phyloP scores from a whole-genome alignment of 225 moss, liverwort and hornwort genomes.

The Lunularia cruciata region DNA sequence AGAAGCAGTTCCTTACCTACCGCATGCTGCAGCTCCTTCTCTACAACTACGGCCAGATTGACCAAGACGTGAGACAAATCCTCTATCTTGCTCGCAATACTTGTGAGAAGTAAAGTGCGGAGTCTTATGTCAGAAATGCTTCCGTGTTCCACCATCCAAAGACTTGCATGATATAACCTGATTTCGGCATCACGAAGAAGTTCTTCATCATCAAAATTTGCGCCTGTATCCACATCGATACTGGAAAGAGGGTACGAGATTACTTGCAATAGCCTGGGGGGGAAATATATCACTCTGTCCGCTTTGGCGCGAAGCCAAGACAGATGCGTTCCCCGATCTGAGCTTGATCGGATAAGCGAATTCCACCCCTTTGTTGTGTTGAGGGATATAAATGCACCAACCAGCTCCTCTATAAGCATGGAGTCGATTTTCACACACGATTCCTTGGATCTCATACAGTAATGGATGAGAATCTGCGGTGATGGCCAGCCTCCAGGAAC shows the following conservation, averaged over 20 bases:
- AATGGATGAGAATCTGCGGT: constrained; percentile 57
- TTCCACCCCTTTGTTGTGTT: constrained; percentile 49
- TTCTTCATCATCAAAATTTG: constrained; percentile 15
- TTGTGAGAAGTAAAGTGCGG: constrained; percentile 61
- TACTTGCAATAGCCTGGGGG: constrained; percentile 46
- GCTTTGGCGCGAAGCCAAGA: constrained; percentile 39
- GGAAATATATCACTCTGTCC: constrained; percentile 34
- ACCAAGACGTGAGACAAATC: constrained; percentile 42
- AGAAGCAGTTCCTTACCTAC: constrained; percentile 51
- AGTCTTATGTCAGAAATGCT: constrained; percentile 59
- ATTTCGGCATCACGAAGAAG: constrained; percentile 42
- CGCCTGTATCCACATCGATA: not conserved
- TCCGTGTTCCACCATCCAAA: constrained; percentile 90
- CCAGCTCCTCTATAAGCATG: constrained; percentile 63
- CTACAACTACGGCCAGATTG: constrained; percentile 47
- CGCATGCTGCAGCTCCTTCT: constrained; percentile 59
- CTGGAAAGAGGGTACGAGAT: constrained; percentile 46
- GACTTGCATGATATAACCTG: constrained; percentile 54
- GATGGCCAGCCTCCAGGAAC: constrained; percentile 92
- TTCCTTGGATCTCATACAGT: constrained; percentile 58
- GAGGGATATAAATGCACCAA: constrained; percentile 49
- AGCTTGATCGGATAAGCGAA: constrained; percentile 31
- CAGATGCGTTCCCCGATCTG: constrained; percentile 18
- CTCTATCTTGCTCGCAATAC: constrained; percentile 38
- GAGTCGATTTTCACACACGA: constrained; percentile 65